Conservation (phyloP, 2,329 filamentous ascomycete genomes). For the Aspergillus sp. region DNA sequence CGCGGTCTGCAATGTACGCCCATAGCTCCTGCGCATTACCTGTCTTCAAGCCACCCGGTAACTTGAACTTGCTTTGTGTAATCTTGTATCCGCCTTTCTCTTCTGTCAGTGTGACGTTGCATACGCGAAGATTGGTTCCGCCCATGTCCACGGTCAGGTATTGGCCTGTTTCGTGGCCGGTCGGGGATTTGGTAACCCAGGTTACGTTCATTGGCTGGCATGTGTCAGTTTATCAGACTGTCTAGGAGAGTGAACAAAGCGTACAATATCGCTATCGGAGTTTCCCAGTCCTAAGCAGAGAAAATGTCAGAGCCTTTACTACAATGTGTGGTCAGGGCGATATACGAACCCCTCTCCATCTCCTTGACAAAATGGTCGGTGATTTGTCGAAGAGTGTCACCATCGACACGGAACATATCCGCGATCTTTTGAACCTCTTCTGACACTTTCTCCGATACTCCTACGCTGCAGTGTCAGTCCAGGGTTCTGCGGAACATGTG, state of each 20-base stretch:
- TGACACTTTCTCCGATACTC: background rate
- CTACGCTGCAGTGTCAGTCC: background rate
- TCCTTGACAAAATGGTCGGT: slow-evolving; percentile 82
- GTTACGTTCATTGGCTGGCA: slow-evolving; percentile 78
- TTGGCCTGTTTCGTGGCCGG: slow-evolving; percentile 76
- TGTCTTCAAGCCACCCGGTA: slow-evolving; percentile 81
- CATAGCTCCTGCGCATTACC: slow-evolving; percentile 76
- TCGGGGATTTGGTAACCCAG: slow-evolving; percentile 81
- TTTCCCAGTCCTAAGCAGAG: background rate
- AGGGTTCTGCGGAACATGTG: background rate
- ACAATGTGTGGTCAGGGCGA: no score
- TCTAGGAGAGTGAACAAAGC: background rate
- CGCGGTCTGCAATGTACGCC: slow-evolving; percentile 82
- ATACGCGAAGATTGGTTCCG: slow-evolving; percentile 86
- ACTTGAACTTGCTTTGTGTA: slow-evolving; percentile 81
- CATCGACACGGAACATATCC: slow-evolving; percentile 67
- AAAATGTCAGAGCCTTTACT: no score
- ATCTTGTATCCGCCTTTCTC: slow-evolving; percentile 80
- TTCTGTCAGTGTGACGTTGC: slow-evolving; percentile 77
- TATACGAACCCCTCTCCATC: slow-evolving; percentile 56
- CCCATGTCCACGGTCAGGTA: slow-evolving; percentile 86
- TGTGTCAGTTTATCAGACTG: background rate
- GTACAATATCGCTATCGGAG: slow-evolving; percentile 1
- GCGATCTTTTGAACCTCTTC: background rate
- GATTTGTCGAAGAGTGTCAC: slow-evolving; percentile 76